phyloP scores from a whole-genome alignment of 1,284 basidiomycete species.

The Boletellus sp. region DNA sequence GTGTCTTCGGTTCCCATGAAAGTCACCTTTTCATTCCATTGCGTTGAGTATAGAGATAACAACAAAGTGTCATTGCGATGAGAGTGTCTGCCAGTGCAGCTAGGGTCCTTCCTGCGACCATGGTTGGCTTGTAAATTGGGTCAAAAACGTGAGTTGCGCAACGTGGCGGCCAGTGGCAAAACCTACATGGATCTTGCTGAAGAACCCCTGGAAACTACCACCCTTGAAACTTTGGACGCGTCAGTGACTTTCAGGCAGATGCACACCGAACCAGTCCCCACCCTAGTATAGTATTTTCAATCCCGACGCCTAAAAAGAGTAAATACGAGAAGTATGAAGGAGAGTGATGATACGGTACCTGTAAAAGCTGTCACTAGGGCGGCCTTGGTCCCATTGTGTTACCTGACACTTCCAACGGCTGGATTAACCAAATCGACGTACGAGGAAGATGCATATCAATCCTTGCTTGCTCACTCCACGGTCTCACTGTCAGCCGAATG shows the following conservation, averaged over 20 bases:
- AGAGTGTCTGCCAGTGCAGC: background rate
- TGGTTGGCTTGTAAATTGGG: conserved; percentile 1
- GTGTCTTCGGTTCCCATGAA: no score
- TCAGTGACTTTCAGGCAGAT: background rate
- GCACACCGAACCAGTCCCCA: background rate
- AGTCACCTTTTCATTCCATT: conserved; percentile 9
- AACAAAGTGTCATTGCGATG: conserved; percentile 11
- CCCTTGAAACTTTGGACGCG: background rate
- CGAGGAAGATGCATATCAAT: conserved; percentile 5
- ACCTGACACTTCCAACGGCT: no score
- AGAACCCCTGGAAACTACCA: background rate
- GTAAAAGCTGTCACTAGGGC: background rate
- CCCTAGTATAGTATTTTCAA: conserved; percentile 4
- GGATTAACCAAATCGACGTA: background rate
- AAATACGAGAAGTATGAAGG: background rate
- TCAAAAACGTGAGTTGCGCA: background rate
- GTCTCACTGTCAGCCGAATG: background rate
- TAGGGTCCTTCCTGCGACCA: conserved; percentile 10
- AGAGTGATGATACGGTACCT: background rate
- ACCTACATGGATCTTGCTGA: conserved; percentile 5
- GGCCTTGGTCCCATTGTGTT: background rate
- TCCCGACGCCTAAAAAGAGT: background rate
- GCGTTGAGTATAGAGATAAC: conserved; percentile 6
- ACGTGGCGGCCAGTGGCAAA: background rate
- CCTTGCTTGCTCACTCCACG: conserved; percentile 4